Conservation (phyloP, 495 filamentous ascomycete species). For the Aspergillus panamensis region DNA sequence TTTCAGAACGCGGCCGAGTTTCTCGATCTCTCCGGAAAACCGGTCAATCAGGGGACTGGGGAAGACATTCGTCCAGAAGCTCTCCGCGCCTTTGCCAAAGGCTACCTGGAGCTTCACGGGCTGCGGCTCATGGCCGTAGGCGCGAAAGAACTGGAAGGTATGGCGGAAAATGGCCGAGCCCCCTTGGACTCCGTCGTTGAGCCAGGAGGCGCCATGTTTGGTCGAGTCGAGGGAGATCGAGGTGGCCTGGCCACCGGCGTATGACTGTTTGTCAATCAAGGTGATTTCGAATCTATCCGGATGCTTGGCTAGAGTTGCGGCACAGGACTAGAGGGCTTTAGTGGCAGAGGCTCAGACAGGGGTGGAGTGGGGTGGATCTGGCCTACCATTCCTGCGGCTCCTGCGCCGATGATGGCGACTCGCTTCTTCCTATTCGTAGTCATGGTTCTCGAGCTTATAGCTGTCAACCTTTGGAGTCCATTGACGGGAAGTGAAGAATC, state of each 20-base stretch:
- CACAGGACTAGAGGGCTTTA: slow-evolving; percentile 58
- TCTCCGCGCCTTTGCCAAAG: slow-evolving; percentile 68
- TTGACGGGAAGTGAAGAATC: background rate
- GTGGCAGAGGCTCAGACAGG: background rate
- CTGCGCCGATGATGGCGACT: slow-evolving; percentile 60
- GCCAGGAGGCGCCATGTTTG: slow-evolving; percentile 66
- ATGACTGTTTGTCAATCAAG: slow-evolving; percentile 61
- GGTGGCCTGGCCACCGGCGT: slow-evolving; percentile 78
- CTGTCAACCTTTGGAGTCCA: background rate
- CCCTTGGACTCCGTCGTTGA: slow-evolving; percentile 84
- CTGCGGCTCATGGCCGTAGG: slow-evolving; percentile 63
- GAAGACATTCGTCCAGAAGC: slow-evolving; percentile 81
- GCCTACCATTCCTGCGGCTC: slow-evolving; percentile 59
- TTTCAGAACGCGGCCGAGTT: slow-evolving; percentile 61
- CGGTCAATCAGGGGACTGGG: slow-evolving; percentile 63
- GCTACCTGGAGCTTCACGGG: slow-evolving; percentile 74
- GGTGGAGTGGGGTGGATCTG: background rate
- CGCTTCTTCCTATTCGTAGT: slow-evolving; percentile 33
- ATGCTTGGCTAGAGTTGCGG: slow-evolving; percentile 68
- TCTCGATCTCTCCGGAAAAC: slow-evolving; percentile 61
- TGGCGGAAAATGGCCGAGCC: slow-evolving; percentile 78
- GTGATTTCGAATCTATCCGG: slow-evolving; percentile 72
- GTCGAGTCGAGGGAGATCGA: slow-evolving; percentile 68
- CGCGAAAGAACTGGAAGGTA: slow-evolving; percentile 72
- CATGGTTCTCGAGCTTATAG: background rate